A percentile compares a stretch with the other conserved stretches of the same genome.
Conservation (phyloP, 2,329 filamentous ascomycete species). For the Cryphonectria naterciae region DNA sequence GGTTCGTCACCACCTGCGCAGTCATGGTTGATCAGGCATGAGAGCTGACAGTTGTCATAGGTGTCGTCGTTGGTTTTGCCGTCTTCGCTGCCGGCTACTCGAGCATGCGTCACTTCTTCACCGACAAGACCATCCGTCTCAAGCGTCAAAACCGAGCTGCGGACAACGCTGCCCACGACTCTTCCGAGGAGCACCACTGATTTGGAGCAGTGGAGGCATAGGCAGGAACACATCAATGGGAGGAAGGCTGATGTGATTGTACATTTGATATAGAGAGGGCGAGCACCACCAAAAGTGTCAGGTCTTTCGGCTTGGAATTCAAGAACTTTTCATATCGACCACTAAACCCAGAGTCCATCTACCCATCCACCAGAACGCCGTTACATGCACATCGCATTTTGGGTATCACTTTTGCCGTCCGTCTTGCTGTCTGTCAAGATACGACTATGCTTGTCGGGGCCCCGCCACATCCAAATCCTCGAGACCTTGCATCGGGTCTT, state of each 20-base stretch:
- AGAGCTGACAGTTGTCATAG: conserved; percentile 50
- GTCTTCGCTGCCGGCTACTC: conserved; percentile 83
- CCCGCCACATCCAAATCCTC: conserved; percentile 94
- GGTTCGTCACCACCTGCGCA: conserved; percentile 65
- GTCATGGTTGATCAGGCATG: conserved; percentile 6
- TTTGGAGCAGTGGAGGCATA: conserved; percentile 19
- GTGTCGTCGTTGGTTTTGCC: conserved; percentile 85
- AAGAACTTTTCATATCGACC: conserved; percentile 28
- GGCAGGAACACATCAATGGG: conserved; percentile 29
- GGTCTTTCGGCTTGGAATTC: conserved; percentile 18
- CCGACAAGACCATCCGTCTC: conserved; percentile 92
- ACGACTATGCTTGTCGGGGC: conserved; percentile 67
- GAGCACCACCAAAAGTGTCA: conserved; percentile 20
- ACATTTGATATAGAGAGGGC: conserved; percentile 29
- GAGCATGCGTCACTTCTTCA: conserved; percentile 76
- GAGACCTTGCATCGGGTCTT: conserved; percentile 94
- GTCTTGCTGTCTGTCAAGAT: conserved; percentile 42
- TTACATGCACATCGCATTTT: conserved; percentile 44
- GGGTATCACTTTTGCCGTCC: conserved; percentile 25
- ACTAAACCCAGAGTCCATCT: conserved; percentile 23
- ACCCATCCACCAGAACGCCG: conserved; percentile 45
- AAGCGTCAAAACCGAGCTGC: conserved; percentile 66
- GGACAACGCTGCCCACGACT: conserved; percentile 41
- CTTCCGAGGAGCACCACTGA: conserved; percentile 42
- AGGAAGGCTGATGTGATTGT: conserved; percentile 24